Conservation (phyloP, 305 asterid genomes). For the Caryopteris hybrid region DNA sequence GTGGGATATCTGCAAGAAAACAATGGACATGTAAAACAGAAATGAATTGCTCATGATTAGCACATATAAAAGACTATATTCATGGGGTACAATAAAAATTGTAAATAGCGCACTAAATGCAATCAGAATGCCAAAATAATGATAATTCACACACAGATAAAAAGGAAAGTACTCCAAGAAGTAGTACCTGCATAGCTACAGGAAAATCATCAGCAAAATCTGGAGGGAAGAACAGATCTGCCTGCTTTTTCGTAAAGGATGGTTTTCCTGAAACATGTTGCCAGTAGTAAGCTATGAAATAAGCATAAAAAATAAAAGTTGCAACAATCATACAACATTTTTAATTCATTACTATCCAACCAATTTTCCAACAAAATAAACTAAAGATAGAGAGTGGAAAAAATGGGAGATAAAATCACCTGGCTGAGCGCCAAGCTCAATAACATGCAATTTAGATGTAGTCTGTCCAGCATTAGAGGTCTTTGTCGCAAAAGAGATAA, state of each 20-base stretch:
- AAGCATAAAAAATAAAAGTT: neutral
- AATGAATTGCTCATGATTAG: constrained; percentile 32
- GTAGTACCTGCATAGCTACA: constrained; percentile 39
- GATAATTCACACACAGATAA: neutral
- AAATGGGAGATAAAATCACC: constrained; percentile 42
- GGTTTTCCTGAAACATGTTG: constrained; percentile 71
- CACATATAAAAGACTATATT: constrained; percentile 40
- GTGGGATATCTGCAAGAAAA: constrained; percentile 72
- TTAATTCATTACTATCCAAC: neutral
- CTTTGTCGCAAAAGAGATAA: constrained; percentile 90
- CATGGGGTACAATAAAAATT: constrained; percentile 37
- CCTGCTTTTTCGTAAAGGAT: constrained; percentile 89
- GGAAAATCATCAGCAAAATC: constrained; percentile 83
- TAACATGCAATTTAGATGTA: constrained; percentile 86
- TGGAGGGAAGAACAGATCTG: constrained; percentile 97
- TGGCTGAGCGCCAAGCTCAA: constrained; percentile 99
- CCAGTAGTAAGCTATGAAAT: constrained; percentile 6
- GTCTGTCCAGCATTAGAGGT: constrained; percentile 78
- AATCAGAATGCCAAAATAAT: neutral
- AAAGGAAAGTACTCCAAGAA: neutral
- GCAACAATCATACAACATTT: neutral
- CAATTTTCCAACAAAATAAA: neutral
- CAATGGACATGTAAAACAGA: constrained; percentile 17
- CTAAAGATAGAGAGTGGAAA: neutral
- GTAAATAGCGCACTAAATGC: neutral